Evolutionary conservation across 2,329 filamentous ascomycete genomes (phyloP), one percentile per base, ranked within the genome.

Genomic region (Cercospora berteroae): DNA sequence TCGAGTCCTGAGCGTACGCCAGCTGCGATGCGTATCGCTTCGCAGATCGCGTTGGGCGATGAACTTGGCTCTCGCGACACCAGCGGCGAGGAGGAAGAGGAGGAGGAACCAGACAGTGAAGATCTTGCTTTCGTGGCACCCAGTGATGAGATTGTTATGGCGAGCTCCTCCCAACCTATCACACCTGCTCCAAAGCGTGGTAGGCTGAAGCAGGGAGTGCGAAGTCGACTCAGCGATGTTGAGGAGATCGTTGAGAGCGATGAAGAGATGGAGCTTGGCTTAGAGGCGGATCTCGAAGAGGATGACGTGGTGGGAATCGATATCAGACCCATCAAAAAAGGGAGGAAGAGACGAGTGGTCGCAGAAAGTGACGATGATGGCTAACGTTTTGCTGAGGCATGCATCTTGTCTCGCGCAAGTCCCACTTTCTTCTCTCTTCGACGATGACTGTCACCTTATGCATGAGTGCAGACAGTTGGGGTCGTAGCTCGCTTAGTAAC

Each of bases 31-130:
- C 74, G 74, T 10, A 69, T 79, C n/a, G 73, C 70, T 10, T 77
- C 78, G 2, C 78, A 79, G 66, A 23, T 64, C 18, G 31, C n/a
- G 20, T 6, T 29, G 16, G 78, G 76, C 31, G 75, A 76, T 31
- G 77, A 78, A 18, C 75, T 84, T 39, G 82, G 82, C 8, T 82
- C 81, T 0, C 71, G 77, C 29, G 82, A 83, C 64, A 83, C 82
- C 0, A 73, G 78, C 25, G 81, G 79, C 31, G 78, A 81, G 61
- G 78, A 82, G 23, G 79, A 80, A 8, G 79, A 80, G 8, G 80
- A 81, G 20, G 80, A 80, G 56, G 79, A 81, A 50, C 76, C 79
- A 44, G 81, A 83, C 67, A 83, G 81, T 5, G 82, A 84, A 56
- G 77, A 83, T 4, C 75, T 76, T 9, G 80, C 79, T 63, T 84